These are phyloP conservation scores for Lichtheimia corymbifera DNA, from an alignment of 371 early-diverging fungal species.

Conservation along the genomic window DNA sequence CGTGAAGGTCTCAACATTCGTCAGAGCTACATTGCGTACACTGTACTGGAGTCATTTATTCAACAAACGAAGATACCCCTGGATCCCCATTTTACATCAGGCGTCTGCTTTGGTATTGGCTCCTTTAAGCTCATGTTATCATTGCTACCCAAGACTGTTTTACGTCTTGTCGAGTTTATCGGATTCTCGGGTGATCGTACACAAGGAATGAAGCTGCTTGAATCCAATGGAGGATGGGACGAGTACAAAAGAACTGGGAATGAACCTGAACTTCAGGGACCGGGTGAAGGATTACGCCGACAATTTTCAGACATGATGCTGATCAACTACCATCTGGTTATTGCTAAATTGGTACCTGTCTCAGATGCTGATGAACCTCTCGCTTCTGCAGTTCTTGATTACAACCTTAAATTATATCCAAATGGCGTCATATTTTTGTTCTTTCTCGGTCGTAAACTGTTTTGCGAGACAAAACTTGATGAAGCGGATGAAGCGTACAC, in stretches of 20 bases:
- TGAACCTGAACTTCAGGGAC: constrained; percentile 16
- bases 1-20: constrained; percentile 69
- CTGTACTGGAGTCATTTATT: constrained; percentile 53
- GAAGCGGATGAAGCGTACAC: constrained; percentile 49
- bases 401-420: constrained; percentile 47
- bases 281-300: constrained; percentile 54
- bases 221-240: constrained; percentile 55
- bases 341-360: constrained; percentile 58
- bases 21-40: constrained; percentile 55
- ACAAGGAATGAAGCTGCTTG: constrained; percentile 58
- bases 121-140: constrained; percentile 67
- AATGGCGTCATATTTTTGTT: constrained; percentile 61
- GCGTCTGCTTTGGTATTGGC: constrained; percentile 67
- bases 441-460: constrained; percentile 53
- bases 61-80: constrained; percentile 38
- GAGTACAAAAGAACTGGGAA: constrained; percentile 11
- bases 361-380: constrained; percentile 44
- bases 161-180: constrained; percentile 66
- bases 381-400: constrained; percentile 33
- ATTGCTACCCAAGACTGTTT: constrained; percentile 60
- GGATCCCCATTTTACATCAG: constrained; percentile 71
- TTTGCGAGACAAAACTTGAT: constrained; percentile 42
- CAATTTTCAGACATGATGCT: constrained; percentile 53
- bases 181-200: constrained; percentile 67
- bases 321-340: constrained; percentile 60